Conservation (phyloP, 352 stramenopile species). For the Pythium insidiosum region DNA sequence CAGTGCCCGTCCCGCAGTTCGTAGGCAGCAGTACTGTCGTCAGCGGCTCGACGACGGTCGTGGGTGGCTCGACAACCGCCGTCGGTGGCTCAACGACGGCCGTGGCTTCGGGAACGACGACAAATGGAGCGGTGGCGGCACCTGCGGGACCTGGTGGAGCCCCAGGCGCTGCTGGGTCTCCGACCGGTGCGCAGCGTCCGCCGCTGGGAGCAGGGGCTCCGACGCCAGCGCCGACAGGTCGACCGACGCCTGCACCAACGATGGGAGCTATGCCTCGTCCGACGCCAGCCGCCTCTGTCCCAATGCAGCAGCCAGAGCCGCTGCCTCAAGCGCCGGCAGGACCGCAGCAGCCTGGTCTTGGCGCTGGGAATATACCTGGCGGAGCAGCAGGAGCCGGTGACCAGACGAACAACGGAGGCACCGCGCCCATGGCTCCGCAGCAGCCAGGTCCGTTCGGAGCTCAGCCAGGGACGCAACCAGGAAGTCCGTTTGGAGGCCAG, state of each 20-base stretch:
- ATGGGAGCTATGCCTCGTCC: background rate
- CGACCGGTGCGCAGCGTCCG: too few species aligned
- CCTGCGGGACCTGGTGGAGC: too few species aligned
- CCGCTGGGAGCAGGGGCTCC: background rate
- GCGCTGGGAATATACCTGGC: too few species aligned
- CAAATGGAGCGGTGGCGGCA: background rate
- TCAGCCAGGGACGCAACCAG: too few species aligned
- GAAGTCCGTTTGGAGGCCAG: too few species aligned
- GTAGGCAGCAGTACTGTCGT: background rate
- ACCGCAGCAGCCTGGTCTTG: conserved; percentile 4
- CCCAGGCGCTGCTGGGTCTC: too few species aligned
- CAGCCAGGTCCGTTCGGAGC: too few species aligned
- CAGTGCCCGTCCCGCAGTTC: conserved; percentile 2
- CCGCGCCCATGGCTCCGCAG: too few species aligned
- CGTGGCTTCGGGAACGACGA: too few species aligned
- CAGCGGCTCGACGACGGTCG: background rate
- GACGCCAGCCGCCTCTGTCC: background rate
- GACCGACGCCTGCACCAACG: background rate
- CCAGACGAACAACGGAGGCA: too few species aligned
- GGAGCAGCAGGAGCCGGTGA: too few species aligned
- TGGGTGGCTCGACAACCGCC: background rate
- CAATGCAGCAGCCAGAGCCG: background rate
- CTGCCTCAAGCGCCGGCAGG: background rate
- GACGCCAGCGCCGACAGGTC: background rate
- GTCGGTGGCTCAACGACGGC: background rate